Percentiles rank a stretch among this genome's conserved stretches.
phyloP scores from a whole-genome alignment of 108 stramenopile species.

The Parietichytrium sp. region DNA sequence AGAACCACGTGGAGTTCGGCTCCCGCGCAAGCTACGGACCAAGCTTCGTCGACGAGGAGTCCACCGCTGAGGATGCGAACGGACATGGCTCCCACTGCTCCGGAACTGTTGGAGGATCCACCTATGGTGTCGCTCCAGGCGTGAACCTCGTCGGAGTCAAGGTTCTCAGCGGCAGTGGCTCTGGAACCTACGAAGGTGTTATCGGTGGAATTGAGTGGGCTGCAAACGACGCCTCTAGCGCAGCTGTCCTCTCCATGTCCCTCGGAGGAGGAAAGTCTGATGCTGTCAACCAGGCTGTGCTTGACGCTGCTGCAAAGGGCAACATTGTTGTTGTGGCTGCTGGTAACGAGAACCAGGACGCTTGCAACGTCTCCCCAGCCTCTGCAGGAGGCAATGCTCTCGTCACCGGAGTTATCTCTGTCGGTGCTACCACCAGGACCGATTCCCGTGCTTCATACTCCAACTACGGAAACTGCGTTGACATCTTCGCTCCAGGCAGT shows the following conservation, averaged over 20 bases:
- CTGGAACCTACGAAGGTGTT: background rate
- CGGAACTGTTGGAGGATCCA: conserved; percentile 39
- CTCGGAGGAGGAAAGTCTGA: background rate
- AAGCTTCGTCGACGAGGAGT: background rate
- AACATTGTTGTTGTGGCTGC: conserved; percentile 42
- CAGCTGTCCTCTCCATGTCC: conserved; percentile 35
- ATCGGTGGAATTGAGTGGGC: conserved; percentile 30
- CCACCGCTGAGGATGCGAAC: background rate
- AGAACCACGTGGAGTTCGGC: background rate
- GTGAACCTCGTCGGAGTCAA: conserved; percentile 17
- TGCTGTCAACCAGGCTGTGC: conserved; percentile 11
- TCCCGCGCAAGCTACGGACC: background rate
- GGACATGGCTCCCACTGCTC: conserved; percentile 47
- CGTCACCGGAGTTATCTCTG: background rate
- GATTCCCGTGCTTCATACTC: conserved; percentile 36
- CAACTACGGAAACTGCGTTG: conserved; percentile 40
- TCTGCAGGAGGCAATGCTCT: background rate
- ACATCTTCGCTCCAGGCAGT: conserved; percentile 41
- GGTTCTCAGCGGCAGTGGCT: background rate
- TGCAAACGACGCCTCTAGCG: background rate
- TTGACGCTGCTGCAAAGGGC: background rate
- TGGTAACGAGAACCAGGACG: conserved; percentile 40
- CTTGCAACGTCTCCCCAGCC: conserved; percentile 40
- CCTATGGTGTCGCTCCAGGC: background rate
- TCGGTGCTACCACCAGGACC: conserved; percentile 4